Percentiles rank a stretch among this genome's conserved stretches.
phyloP scores from a whole-genome alignment of 345 rosid species.

The Triadica sebifera region DNA sequence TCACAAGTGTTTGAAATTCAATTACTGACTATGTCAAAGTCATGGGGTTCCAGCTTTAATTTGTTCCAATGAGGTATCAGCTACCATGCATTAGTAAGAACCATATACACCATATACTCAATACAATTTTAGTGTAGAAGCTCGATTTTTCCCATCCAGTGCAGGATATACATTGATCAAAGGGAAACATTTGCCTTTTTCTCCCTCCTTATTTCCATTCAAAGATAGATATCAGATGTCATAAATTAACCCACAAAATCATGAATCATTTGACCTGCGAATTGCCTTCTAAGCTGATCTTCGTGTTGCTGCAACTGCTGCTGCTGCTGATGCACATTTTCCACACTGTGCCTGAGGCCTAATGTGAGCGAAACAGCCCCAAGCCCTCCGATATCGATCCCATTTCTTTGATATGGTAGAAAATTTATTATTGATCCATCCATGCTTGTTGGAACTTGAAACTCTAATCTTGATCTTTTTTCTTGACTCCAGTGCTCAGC shows the following conservation, averaged over 20 bases:
- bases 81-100: no score
- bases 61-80: no score
- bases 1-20: no score
- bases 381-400: conserved; percentile 35
- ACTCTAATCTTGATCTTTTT: conserved; percentile 41
- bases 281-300: conserved; percentile 38
- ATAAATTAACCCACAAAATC: conserved; percentile 48
- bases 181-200: background rate
- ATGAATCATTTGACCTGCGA: conserved; percentile 50
- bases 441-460: conserved; percentile 28
- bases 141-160: background rate
- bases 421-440: conserved; percentile 43
- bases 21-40: no score
- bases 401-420: conserved; percentile 36
- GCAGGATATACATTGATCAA: background rate
- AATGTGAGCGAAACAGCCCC: conserved; percentile 55
- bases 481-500: conserved; percentile 38
- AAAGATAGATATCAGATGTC: background rate
- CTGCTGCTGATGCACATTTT: conserved; percentile 38
- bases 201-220: background rate
- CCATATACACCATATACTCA: no score
- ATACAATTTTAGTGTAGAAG: background rate
- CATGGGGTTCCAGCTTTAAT: no score
- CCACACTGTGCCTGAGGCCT: conserved; percentile 55
- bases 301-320: conserved; percentile 39